A percentile compares a stretch with the other conserved stretches of the same genome.
These are phyloP conservation scores for Mesostigma viride DNA, from an alignment of 139 green algal species.

Conservation along the genomic window DNA sequence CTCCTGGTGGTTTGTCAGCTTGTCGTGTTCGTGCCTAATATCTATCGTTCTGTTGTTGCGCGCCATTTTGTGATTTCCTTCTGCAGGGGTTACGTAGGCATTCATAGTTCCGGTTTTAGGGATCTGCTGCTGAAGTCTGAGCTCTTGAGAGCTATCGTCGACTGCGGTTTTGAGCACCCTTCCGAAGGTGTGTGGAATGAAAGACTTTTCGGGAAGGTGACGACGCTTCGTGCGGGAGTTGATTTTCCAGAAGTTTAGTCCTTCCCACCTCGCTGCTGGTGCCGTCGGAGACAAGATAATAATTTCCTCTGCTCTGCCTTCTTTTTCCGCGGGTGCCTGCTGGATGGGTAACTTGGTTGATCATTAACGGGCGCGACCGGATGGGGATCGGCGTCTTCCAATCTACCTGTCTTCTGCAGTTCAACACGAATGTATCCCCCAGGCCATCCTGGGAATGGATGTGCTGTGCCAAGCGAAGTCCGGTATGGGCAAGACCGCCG, in stretches of 20 bases:
- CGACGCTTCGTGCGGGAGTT: not conserved
- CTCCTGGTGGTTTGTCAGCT: not conserved
- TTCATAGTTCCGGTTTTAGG: constrained; percentile 94
- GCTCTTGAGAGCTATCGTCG: constrained; percentile 83
- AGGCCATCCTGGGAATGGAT: constrained; percentile 94
- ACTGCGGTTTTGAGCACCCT: constrained; percentile 98
- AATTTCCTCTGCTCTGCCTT: not conserved
- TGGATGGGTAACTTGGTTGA: too few relatives aligned
- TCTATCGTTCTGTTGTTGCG: constrained; percentile 1
- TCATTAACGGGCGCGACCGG: too few relatives aligned
- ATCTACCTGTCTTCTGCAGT: constrained; percentile 53
- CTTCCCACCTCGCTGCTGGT: too few relatives aligned
- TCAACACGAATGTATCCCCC: constrained; percentile 97
- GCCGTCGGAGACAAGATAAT: not conserved
- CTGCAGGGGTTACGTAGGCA: constrained; percentile 86
- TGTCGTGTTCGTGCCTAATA: not conserved
- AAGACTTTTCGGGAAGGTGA: not conserved
- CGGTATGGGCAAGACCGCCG: constrained; percentile 98
- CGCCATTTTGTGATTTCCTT: too few relatives aligned
- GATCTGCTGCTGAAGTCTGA: constrained; percentile 94
- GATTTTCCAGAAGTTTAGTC: too few relatives aligned
- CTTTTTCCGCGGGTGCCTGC: not conserved
- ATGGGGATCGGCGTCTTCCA: too few relatives aligned
- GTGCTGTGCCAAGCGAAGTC: constrained; percentile 98
- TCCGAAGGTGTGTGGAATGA: constrained; percentile 75